Evolutionary conservation across 2,329 filamentous ascomycete species (phyloP), one percentile per base, ranked within the genome.

Genomic region (Lachnellula willkommii): DNA sequence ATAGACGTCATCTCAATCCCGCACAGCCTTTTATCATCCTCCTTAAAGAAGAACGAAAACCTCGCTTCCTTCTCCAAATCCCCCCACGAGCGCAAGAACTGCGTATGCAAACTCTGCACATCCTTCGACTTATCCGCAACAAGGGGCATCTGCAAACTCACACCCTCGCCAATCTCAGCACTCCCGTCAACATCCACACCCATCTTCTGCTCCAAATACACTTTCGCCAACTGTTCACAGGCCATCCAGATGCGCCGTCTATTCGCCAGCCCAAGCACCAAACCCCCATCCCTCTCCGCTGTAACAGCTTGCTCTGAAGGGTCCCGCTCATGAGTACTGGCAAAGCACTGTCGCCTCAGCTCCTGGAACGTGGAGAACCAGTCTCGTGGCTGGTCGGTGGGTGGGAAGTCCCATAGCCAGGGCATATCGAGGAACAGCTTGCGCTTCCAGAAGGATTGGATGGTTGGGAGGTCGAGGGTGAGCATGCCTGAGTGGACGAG

Each of bases 351-450:
- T 17, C 53, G 24, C 15, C 47, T 48, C 7, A 62, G 43, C 12
- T 56, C 46, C 5, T 49, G 53, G 22, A 60, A 60, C 5, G 56
- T 32, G 15, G 42, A n/a, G 39, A 60, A 59, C 53, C 57, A 60
- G 22, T 62, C 45, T 20, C 53, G 50, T 15, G 24, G 50, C 5
- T n/a, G 28, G n/a, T 48, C 49, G 9, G 53, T 24, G 5, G 17
- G 3, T 2, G 53, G 55, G 32, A 62, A 45, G 47, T 62, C 57
- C 55, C 56, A 62, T 2, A 62, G 42, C 46, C 56, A 59, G 3
- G 55, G 54, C 40, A 62, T 56, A 24, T 60, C 60, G 26, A 60
- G 39, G 14, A 28, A 22, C 20, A 57, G 40, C 42, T 60, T 62
- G 9, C 55, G 51, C 43, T 58, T 57, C 60, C 58, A 62, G 53